These are phyloP conservation scores for Calophaca sinica DNA, from an alignment of 306 rosid genomes.

Conservation along the genomic window DNA sequence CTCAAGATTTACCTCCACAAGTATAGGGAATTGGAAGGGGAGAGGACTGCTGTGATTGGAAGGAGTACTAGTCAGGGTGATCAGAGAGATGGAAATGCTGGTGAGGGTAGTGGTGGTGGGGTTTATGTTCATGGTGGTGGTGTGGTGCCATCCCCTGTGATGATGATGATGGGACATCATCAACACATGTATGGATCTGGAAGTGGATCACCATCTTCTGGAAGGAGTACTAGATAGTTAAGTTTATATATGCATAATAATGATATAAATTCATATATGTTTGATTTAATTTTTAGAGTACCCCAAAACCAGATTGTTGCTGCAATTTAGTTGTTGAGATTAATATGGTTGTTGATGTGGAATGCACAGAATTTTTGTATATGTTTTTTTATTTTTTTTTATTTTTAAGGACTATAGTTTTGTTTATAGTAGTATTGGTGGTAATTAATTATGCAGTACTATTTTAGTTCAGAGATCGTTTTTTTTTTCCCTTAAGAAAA, in stretches of 20 bases:
- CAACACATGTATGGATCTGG: constrained; percentile 66
- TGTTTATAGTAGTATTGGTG: neutral
- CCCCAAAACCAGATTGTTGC: neutral
- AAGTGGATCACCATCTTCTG: constrained; percentile 54
- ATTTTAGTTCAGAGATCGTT: neutral
- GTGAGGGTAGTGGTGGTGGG: neutral
- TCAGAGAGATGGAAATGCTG: constrained; percentile 18
- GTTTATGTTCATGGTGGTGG: constrained; percentile 34
- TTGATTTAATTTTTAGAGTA: neutral
- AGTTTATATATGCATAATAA: neutral
- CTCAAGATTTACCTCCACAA: constrained; percentile 62
- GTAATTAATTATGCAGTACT: neutral
- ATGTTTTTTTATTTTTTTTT: too few species aligned
- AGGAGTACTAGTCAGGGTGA: neutral
- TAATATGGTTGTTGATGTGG: constrained; percentile 37
- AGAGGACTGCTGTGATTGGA: constrained; percentile 45
- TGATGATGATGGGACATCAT: constrained; percentile 60
- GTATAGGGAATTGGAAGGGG: constrained; percentile 65
- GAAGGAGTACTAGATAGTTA: constrained; percentile 47
- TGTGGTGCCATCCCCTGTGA: constrained; percentile 40
- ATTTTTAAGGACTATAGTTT: too few species aligned
- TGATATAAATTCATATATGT: neutral
- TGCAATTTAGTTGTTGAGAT: constrained; percentile 16
- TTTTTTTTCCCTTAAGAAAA: neutral
- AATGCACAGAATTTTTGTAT: constrained; percentile 1